phyloP scores from a whole-genome alignment of 116 monocot genomes.

The Zostera marina region DNA sequence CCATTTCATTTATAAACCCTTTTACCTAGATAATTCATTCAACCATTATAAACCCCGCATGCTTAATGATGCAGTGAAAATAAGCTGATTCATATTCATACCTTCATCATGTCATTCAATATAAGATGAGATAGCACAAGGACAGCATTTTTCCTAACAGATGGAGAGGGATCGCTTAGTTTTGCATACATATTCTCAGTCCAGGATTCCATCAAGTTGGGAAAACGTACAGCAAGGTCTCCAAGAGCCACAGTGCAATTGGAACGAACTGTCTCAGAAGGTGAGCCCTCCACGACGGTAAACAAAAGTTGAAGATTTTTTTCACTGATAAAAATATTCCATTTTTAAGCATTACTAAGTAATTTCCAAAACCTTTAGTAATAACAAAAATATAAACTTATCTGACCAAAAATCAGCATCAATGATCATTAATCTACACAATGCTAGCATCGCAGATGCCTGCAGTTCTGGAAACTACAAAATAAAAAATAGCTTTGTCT shows the following conservation, averaged over 20 bases:
- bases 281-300: slow-evolving; percentile 76
- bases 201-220: slow-evolving; percentile 95
- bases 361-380: not conserved
- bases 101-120: slow-evolving; percentile 99
- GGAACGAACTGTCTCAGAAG: slow-evolving; percentile 86
- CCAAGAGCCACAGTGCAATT: slow-evolving; percentile 95
- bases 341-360: not conserved
- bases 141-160: slow-evolving; percentile 97
- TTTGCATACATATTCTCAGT: slow-evolving; percentile 94
- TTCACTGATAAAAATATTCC: slow-evolving; percentile 40
- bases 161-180: slow-evolving; percentile 54
- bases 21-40: slow-evolving; percentile 46
- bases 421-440: slow-evolving; percentile 93
- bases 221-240: slow-evolving; percentile 90
- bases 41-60: slow-evolving; percentile 1
- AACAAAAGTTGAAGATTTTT: slow-evolving; percentile 91
- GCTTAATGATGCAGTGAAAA: not conserved
- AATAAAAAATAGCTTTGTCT: slow-evolving; percentile 1
- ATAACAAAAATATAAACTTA: not conserved
- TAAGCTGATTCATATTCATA: slow-evolving; percentile 5
- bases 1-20: slow-evolving; percentile 98
- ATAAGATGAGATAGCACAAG: slow-evolving; percentile 98
- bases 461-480: slow-evolving; percentile 82
- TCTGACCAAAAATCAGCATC: slow-evolving; percentile 91
- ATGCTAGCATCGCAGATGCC: slow-evolving; percentile 92